Evolutionary conservation across 345 rosid genomes (phyloP).

Genomic region (Eucalyptus marginata): DNA sequence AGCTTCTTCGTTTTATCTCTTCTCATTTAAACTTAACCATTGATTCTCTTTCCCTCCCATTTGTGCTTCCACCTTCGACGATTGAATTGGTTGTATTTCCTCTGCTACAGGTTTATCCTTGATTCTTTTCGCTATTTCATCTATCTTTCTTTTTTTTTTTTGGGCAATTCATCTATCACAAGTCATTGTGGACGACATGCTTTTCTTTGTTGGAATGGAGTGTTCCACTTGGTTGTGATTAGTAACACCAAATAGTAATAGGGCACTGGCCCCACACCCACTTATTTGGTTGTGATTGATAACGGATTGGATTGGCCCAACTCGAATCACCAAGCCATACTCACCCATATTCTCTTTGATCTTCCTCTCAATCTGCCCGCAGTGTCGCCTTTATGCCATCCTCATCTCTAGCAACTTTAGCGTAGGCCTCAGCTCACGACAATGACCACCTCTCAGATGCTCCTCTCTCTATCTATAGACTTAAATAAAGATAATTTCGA

Average conservation of each 20-base stretch:
- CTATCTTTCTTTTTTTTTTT: too few species aligned
- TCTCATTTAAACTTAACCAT: neutral
- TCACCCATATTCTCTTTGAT: neutral
- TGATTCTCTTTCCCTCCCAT: neutral
- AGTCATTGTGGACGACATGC: accelerated
- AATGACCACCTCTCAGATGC: neutral
- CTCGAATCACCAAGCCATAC: accelerated
- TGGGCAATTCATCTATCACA: neutral
- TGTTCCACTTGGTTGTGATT: neutral
- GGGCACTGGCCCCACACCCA: neutral
- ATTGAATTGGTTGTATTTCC: neutral
- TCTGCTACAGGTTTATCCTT: neutral
- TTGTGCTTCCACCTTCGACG: neutral
- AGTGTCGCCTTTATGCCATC: neutral
- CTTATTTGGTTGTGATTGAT: neutral
- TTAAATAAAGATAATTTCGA: neutral
- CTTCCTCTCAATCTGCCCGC: neutral
- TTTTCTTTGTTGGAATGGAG: neutral
- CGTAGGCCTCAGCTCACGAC: neutral
- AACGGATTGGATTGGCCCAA: accelerated
- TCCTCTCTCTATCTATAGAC: too few species aligned
- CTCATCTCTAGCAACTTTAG: neutral
- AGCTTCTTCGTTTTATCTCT: neutral
- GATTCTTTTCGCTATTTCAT: neutral
- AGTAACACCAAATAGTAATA: accelerated